Evolutionary conservation across 257 asterid species (phyloP), one percentile per base, ranked within the genome.

Genomic region (Osmanthus fragrans): DNA sequence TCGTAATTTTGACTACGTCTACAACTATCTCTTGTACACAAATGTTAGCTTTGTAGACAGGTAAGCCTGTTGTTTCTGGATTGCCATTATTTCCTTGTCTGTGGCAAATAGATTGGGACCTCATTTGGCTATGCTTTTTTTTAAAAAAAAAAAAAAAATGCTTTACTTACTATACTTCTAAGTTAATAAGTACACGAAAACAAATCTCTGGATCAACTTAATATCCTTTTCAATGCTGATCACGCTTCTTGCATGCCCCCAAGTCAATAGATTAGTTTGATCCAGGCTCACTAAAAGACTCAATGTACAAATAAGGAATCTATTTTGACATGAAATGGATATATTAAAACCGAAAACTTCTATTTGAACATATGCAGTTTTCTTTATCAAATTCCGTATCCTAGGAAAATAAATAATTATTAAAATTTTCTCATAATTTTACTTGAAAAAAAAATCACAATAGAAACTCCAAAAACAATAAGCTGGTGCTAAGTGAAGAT

Each of bases 21-120:
- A 79, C 85, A 85, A 85, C 82, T 87, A 87, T 79, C 85, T 87
- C 85, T 79, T 87, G 89, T 81, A 87, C 79, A 83, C 91, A 21
- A 87, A 87, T 77, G 70, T 80, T 75, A 87, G 90, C 80, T 88
- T 84, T 49, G 80, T 87, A 54, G 91, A 84, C 88, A 54, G 87
- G 93, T 89, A 86, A 86, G 90, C 45, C 47, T 69, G 13, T 60
- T 69, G 27, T 71, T 29, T 32, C 68, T 60, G 80, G 47, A 74
- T 40, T 71, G 70, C 36, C 45, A 23, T 63, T 72, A 23, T 40
- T 60, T 78, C 72, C 9, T 13, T 77, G 11, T 77, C 3, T 7
- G 69, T 23, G 34, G 33, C 2, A 10, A 25, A 25, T 63, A 63
- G 32, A 25, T 7, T 63, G 16, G 68, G 63, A n/a, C 39, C 23